Percentiles rank a stretch among this genome's conserved stretches.
These are phyloP conservation scores for Fragaria nilgerrensis DNA, from an alignment of 306 rosid genomes.

Conservation along the genomic window DNA sequence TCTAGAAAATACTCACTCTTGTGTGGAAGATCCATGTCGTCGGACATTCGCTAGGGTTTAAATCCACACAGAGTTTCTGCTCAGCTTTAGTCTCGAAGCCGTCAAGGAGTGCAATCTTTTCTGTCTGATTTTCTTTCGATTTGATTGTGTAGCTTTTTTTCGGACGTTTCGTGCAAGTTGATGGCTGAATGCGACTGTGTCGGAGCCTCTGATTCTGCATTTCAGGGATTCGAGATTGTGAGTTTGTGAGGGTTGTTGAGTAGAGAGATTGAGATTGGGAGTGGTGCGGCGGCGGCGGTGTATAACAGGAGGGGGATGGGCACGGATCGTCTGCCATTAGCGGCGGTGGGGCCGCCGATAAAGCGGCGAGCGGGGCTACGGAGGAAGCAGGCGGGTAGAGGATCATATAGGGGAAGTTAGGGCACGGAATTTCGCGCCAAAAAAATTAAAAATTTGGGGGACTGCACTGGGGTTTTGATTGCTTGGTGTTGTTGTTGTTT, in stretches of 20 bases:
- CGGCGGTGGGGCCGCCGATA: slow-evolving; percentile 95
- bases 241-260: slow-evolving; percentile 30
- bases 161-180: not conserved
- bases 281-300: slow-evolving; percentile 10
- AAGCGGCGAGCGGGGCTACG: slow-evolving; percentile 98
- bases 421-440: slow-evolving; percentile 18
- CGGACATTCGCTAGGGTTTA: slow-evolving; percentile 68
- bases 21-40: slow-evolving; percentile 64
- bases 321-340: slow-evolving; percentile 62
- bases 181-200: slow-evolving; percentile 40
- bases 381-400: slow-evolving; percentile 99
- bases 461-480: slow-evolving; percentile 5
- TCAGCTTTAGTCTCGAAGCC: not conserved
- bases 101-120: not conserved
- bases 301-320: slow-evolving; percentile 76
- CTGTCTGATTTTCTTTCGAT: not conserved
- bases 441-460: slow-evolving; percentile 18
- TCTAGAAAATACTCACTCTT: not conserved
- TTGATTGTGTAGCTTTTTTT: not conserved
- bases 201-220: slow-evolving; percentile 4
- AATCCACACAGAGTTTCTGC: not conserved
- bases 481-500: slow-evolving; percentile 16
- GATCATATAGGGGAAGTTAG: slow-evolving; percentile 98
- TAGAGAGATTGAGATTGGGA: slow-evolving; percentile 27
- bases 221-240: slow-evolving; percentile 9